Conservation (phyloP, 1,284 basidiomycete species). For the Sanghuangporus sanghuang region DNA sequence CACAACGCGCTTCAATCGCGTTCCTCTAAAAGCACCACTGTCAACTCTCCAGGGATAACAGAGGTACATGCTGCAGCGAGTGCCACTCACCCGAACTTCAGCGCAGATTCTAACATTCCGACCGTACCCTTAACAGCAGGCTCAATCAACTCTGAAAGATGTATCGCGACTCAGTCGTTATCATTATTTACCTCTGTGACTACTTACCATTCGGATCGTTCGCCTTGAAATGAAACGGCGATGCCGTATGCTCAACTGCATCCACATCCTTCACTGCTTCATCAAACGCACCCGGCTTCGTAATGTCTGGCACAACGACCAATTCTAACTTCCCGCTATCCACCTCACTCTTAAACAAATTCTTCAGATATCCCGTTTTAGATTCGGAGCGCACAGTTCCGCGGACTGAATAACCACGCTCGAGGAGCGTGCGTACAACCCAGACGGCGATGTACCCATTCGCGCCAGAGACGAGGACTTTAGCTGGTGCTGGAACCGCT, state of each 20-base stretch:
- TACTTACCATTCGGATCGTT: conserved; percentile 30
- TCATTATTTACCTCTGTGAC: background rate
- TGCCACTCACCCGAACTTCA: conserved; percentile 12
- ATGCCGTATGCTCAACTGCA: conserved; percentile 46
- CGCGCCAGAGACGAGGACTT: conserved; percentile 38
- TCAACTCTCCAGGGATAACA: background rate
- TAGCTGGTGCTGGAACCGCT: conserved; percentile 32
- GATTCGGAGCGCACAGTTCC: conserved; percentile 48
- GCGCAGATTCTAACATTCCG: conserved; percentile 16
- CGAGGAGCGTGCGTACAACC: conserved; percentile 35
- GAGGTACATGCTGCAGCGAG: background rate
- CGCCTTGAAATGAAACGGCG: conserved; percentile 34
- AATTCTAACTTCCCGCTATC: conserved; percentile 14
- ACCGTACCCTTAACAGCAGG: conserved; percentile 17
- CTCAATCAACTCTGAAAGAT: conserved; percentile 13
- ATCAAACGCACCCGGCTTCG: conserved; percentile 53
- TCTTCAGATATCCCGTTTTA: conserved; percentile 42
- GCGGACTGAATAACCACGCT: conserved; percentile 44
- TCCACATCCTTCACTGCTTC: conserved; percentile 64
- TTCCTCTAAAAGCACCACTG: background rate
- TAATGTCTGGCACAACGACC: conserved; percentile 17
- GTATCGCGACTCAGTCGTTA: background rate
- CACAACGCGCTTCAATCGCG: conserved; percentile 15
- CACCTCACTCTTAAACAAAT: conserved; percentile 29
- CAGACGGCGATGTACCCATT: conserved; percentile 39